Evolutionary conservation across 257 asterid genomes (phyloP).

Genomic region (Rubia yunnanensis): DNA sequence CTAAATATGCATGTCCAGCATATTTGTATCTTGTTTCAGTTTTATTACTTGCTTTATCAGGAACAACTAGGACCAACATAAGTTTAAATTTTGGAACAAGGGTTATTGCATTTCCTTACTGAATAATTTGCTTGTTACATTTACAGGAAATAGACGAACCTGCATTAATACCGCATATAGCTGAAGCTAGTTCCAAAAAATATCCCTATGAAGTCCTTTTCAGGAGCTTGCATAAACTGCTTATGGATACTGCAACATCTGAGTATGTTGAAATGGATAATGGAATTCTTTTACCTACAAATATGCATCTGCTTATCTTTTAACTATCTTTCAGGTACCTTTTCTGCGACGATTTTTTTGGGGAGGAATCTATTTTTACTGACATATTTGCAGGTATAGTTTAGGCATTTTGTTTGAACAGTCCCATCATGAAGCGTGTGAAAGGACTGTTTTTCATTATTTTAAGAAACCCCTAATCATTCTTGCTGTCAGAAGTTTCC

Average conservation of each 20-base stretch:
- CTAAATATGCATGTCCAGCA: background rate
- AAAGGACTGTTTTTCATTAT: background rate
- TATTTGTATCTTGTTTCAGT: background rate
- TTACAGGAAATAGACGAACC: slow-evolving; percentile 96
- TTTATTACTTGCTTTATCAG: background rate
- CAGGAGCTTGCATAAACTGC: slow-evolving; percentile 99
- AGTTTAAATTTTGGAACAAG: background rate
- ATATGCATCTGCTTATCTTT: slow-evolving; percentile 11
- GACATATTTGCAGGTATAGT: slow-evolving; percentile 85
- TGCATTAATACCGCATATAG: slow-evolving; percentile 96
- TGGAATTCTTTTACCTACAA: background rate
- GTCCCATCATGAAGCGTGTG: slow-evolving; percentile 1
- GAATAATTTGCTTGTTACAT: slow-evolving; percentile 1
- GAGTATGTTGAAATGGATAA: slow-evolving; percentile 41
- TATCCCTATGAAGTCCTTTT: slow-evolving; percentile 99
- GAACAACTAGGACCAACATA: background rate
- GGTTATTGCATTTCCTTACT: slow-evolving; percentile 8
- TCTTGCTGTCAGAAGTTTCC: background rate
- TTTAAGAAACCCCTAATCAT: background rate
- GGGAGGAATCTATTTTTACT: slow-evolving; percentile 80
- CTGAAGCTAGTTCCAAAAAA: slow-evolving; percentile 94
- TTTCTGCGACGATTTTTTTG: slow-evolving; percentile 95
- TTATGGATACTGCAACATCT: slow-evolving; percentile 97
- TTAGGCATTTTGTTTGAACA: background rate
- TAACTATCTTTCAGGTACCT: slow-evolving; percentile 59